Percentiles rank a stretch among this genome's conserved stretches.
Conservation (phyloP, 2,329 filamentous ascomycete genomes). For the Fulvia fulva region DNA sequence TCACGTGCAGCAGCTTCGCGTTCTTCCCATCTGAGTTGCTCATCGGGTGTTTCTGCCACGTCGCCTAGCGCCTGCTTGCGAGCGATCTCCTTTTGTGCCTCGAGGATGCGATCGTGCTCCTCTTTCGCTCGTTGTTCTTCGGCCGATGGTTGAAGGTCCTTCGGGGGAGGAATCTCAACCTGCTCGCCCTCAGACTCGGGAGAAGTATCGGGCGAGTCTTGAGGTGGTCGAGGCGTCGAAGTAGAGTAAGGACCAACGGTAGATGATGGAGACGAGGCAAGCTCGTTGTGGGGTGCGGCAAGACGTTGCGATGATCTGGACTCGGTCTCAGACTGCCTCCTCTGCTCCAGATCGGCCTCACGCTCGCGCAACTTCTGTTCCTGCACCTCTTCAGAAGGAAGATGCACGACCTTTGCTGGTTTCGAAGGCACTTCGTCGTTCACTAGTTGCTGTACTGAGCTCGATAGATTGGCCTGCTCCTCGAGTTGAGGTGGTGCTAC, state of each 20-base stretch:
- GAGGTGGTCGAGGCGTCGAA: conserved; percentile 64
- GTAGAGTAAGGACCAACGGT: conserved; percentile 67
- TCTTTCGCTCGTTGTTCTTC: conserved; percentile 47
- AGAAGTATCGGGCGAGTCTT: conserved; percentile 39
- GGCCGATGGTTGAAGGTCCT: conserved; percentile 33
- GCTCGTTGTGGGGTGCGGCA: conserved; percentile 20
- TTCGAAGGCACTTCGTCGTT: conserved; percentile 21
- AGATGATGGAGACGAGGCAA: conserved; percentile 55
- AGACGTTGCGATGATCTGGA: conserved; percentile 32
- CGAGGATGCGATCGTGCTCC: conserved; percentile 51
- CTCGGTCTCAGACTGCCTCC: conserved; percentile 39
- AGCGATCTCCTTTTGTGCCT: conserved; percentile 47
- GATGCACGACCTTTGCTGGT: conserved; percentile 41
- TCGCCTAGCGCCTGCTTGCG: conserved; percentile 40
- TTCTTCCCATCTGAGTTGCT: conserved; percentile 54
- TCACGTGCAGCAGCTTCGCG: conserved; percentile 32
- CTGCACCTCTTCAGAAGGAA: conserved; percentile 49
- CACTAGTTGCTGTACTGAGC: conserved; percentile 21
- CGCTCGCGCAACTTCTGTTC: conserved; percentile 44
- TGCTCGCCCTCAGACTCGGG: conserved; percentile 30
- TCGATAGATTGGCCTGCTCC: conserved; percentile 26
- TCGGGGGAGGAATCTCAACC: conserved; percentile 26
- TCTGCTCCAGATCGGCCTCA: conserved; percentile 35
- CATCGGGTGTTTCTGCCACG: conserved; percentile 52
- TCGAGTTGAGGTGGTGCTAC: conserved; percentile 27